phyloP scores from a whole-genome alignment of 2,329 filamentous ascomycete species.

The Akanthomyces muscarius region DNA sequence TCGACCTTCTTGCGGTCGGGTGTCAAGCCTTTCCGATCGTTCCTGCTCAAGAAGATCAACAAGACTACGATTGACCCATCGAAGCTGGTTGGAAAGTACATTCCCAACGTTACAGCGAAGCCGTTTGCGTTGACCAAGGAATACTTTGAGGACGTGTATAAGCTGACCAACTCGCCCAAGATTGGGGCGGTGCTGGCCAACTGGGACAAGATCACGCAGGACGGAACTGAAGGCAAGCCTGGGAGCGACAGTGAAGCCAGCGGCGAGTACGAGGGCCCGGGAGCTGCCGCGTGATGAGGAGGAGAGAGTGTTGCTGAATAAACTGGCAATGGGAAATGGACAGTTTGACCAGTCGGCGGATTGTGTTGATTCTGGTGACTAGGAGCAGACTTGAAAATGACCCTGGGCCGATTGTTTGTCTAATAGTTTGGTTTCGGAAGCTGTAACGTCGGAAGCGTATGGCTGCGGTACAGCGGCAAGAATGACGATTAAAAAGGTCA shows the following conservation, averaged over 20 bases:
- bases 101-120: constrained; percentile 94
- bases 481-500: not conserved
- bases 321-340: not conserved
- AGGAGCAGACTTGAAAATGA: constrained; percentile 1
- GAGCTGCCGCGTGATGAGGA: constrained; percentile 36
- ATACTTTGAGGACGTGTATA: constrained; percentile 99
- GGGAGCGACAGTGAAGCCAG: constrained; percentile 39
- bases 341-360: not conserved
- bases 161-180: constrained; percentile 77
- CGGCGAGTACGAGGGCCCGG: constrained; percentile 38
- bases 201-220: constrained; percentile 68
- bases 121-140: constrained; percentile 96
- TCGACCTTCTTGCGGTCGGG: constrained; percentile 95
- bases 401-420: not conserved
- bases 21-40: constrained; percentile 97
- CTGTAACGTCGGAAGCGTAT: not conserved
- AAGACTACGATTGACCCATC: constrained; percentile 97
- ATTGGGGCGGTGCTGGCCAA: constrained; percentile 81
- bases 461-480: not conserved
- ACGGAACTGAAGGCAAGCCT: constrained; percentile 31
- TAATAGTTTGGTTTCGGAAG: not conserved
- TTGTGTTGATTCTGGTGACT: constrained; percentile 6
- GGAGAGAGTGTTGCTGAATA: not conserved
- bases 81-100: constrained; percentile 97
- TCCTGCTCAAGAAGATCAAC: constrained; percentile 99